Evolutionary conservation across 2,329 filamentous ascomycete genomes (phyloP), one percentile per base, ranked within the genome.

Genomic region (Aspergillus niger): DNA sequence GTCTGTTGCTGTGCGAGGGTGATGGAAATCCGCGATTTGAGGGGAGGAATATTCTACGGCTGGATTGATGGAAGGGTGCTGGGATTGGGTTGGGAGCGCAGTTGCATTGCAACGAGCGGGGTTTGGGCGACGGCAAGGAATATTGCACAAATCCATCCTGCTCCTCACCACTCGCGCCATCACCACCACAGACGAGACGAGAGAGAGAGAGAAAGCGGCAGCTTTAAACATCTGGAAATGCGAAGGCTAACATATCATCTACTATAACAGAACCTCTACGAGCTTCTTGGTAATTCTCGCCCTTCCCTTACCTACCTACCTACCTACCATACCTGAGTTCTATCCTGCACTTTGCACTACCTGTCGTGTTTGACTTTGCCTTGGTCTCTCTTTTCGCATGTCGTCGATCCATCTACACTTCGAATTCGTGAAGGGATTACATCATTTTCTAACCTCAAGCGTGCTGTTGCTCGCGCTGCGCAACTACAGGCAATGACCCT

Each of bases 261-360:
- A 57, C 63, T 67, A 57, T 54, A 59, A 70, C 74, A 98, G 95
- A 99, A 99, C 87, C 89, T 91, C 77, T 98, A 91, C 87, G 94
- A 95, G 87, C 89, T 96, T 84, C 92, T 99, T 86, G 94, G 95
- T 98, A 96, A 69, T 69, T 70, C 68, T 67, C 60, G 58, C 65
- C 65, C 68, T 68, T 68, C 59, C 63, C 61, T 63, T 36, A 28
- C 54, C n/a, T 55, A 41, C 17, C 39, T 52, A 30, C 36, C 52
- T 20, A 17, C 44, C 24, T 50, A 30, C 28, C 28, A 36, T 36
- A 22, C 43, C 54, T 50, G 22, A 24, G 36, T 58, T 39, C 15
- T 48, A 17, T 24, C 41, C 28, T 30, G 26, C 32, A 36, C 44
- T 28, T 38, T 41, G 28, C 20, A 41, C 38, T 54, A 13, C 48